These are phyloP conservation scores for Macrolepiota albuminosa DNA, from an alignment of 768 basidiomycete species.

Conservation along the genomic window DNA sequence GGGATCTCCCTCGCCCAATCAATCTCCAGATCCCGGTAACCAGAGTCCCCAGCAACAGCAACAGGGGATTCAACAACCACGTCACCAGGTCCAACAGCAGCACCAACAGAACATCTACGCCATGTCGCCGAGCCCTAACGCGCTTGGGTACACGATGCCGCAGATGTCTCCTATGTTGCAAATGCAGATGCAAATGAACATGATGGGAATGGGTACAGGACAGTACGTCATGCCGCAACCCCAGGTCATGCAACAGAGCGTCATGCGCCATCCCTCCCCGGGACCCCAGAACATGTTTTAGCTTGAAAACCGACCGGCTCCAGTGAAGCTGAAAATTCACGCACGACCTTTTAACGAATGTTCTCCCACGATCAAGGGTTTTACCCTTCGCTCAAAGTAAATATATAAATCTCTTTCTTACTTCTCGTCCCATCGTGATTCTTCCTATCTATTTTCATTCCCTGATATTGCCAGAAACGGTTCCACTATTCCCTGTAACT, in stretches of 20 bases:
- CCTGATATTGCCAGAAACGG: constrained; percentile 1
- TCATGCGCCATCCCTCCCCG: constrained; percentile 69
- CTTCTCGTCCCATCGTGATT: neutral
- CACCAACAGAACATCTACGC: constrained; percentile 44
- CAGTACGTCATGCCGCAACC: constrained; percentile 52
- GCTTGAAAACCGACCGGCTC: neutral
- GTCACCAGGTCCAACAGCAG: constrained; percentile 34
- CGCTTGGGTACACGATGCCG: constrained; percentile 51
- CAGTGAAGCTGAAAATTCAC: neutral
- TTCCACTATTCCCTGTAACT: neutral
- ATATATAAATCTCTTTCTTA: neutral
- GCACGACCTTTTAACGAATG: constrained; percentile 6
- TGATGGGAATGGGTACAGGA: constrained; percentile 46
- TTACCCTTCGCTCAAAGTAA: too few relatives aligned
- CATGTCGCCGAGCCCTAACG: constrained; percentile 43
- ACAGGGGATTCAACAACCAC: constrained; percentile 17
- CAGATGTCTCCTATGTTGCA: constrained; percentile 63
- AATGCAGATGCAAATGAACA: constrained; percentile 46
- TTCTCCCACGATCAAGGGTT: neutral
- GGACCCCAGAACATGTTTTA: constrained; percentile 27
- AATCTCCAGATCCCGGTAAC: constrained; percentile 28
- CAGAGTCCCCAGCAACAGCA: constrained; percentile 37
- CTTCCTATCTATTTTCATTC: neutral
- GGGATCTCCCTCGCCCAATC: constrained; percentile 31
- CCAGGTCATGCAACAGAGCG: constrained; percentile 81